Percentiles rank a stretch among this genome's conserved stretches.
phyloP scores from a whole-genome alignment of 192 early-diverging fungal genomes.

The Backusella macrospora region DNA sequence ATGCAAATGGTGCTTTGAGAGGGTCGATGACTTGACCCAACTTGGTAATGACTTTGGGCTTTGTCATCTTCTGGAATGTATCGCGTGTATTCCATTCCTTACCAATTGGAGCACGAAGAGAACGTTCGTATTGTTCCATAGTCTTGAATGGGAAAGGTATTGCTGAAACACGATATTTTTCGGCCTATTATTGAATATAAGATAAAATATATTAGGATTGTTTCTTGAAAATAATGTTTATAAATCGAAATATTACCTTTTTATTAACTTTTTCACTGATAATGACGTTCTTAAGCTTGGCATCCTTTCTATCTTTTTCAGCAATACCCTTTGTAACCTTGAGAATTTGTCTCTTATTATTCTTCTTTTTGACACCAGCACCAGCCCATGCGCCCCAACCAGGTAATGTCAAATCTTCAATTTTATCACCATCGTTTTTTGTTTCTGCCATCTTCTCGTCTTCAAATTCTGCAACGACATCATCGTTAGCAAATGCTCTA shows the following conservation, averaged over 20 bases:
- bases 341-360: slow-evolving; percentile 49
- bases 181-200: slow-evolving; percentile 45
- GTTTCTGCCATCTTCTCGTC: slow-evolving; percentile 75
- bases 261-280: slow-evolving; percentile 88
- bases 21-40: slow-evolving; percentile 90
- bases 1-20: slow-evolving; percentile 66
- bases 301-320: slow-evolving; percentile 67
- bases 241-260: slow-evolving; percentile 55
- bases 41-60: slow-evolving; percentile 83
- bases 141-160: slow-evolving; percentile 87
- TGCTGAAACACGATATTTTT: slow-evolving; percentile 70
- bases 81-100: slow-evolving; percentile 93
- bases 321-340: slow-evolving; percentile 56
- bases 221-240: background rate
- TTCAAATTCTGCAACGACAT: slow-evolving; percentile 90
- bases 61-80: slow-evolving; percentile 70
- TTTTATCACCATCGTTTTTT: slow-evolving; percentile 77
- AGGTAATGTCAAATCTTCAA: slow-evolving; percentile 83
- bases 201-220: background rate
- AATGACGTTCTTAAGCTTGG: slow-evolving; percentile 83
- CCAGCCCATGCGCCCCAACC: slow-evolving; percentile 94
- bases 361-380: slow-evolving; percentile 50
- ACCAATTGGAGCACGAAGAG: slow-evolving; percentile 84
- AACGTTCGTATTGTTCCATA: slow-evolving; percentile 87
- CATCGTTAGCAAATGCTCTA: slow-evolving; percentile 94